Percentiles rank a stretch among this genome's conserved stretches.
These are phyloP conservation scores for Zygotorulaspora sp. DNA, from an alignment of 805 yeast genomes.

Conservation along the genomic window DNA sequence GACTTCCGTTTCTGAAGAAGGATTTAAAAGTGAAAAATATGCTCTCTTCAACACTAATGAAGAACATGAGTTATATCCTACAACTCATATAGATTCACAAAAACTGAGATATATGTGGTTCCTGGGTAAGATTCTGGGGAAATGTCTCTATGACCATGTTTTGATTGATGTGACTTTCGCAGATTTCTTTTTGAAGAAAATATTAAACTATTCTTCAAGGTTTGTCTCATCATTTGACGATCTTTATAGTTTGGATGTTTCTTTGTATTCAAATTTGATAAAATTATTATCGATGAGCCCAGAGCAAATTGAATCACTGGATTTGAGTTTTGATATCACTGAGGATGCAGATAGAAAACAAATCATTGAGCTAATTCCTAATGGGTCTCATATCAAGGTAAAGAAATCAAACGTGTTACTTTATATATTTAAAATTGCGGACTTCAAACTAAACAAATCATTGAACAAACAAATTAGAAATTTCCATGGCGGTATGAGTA, in stretches of 20 bases:
- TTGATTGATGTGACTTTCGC: slow-evolving; percentile 81
- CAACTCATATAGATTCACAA: slow-evolving; percentile 21
- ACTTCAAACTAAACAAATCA: slow-evolving; percentile 68
- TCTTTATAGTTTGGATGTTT: slow-evolving; percentile 62
- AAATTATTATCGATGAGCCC: slow-evolving; percentile 54
- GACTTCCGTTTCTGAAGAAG: slow-evolving; percentile 65
- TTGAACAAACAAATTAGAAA: slow-evolving; percentile 57
- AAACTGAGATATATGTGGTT: slow-evolving; percentile 46
- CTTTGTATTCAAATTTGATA: slow-evolving; percentile 58
- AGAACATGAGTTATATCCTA: slow-evolving; percentile 67
- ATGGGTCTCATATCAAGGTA: slow-evolving; percentile 57
- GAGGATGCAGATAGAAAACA: slow-evolving; percentile 43
- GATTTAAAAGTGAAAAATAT: slow-evolving; percentile 44
- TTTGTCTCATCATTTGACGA: slow-evolving; percentile 64
- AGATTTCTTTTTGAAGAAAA: slow-evolving; percentile 72
- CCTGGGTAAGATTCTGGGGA: slow-evolving; percentile 80
- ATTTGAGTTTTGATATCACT: slow-evolving; percentile 61
- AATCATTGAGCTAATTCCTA: slow-evolving; percentile 54
- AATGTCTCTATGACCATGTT: slow-evolving; percentile 79
- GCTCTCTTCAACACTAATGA: slow-evolving; percentile 42
- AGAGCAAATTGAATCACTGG: slow-evolving; percentile 50
- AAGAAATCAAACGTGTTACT: slow-evolving; percentile 56
- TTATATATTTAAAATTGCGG: slow-evolving; percentile 72
- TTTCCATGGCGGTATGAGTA: slow-evolving; percentile 59
- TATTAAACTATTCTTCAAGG: slow-evolving; percentile 42